Evolutionary conservation across 495 filamentous ascomycete species (phyloP), one percentile per base, ranked within the genome.

Genomic region (Cairneyella variabilis): DNA sequence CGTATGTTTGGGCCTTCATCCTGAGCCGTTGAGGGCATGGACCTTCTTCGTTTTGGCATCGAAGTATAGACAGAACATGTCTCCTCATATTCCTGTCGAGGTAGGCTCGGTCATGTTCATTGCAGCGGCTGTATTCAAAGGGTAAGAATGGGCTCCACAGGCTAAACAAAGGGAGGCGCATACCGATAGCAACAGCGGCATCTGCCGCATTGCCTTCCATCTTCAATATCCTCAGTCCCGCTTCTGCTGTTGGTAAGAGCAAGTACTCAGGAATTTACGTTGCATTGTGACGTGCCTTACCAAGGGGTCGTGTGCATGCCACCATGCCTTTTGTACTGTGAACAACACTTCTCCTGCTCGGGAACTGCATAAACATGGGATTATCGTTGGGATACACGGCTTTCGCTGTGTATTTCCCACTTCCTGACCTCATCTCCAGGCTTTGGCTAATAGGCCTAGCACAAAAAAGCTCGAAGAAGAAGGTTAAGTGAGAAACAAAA

Each of bases 11-110:
- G 88, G 83, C 3, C 88, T 82, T 18, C 92, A 80, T n/a, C 92
- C 92, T 1, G 90, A 95, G 20, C 91, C 92, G 67, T 97, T 97
- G 50, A 97, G 67, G 2, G 88, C 86, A 54, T 83, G 85, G 14
- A 96, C 81, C 51, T 83, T 88, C 59, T 83, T 83, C 0, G 83
- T 91, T 53, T 84, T 78, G 38, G 87, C 85, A 58, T 89, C 77
- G 71, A 91, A 96, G 78, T 83, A 96, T 8, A 97, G 83, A 66
- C 89, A 93, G 76, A 97, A 97, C 82, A 95, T 89, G 69, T 97
- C 92, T 20, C 92, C 92, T 48, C 92, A 92, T 48, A 97, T 96
- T 11, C 92, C 92, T 0, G 91, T 96, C 1, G 85, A 90, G 39
- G 83, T 79, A 6, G 92, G 92, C 64, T 97, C 92, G 1, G 92